phyloP scores from a whole-genome alignment of 2,329 filamentous ascomycete genomes.

The Zalaria sp. region DNA sequence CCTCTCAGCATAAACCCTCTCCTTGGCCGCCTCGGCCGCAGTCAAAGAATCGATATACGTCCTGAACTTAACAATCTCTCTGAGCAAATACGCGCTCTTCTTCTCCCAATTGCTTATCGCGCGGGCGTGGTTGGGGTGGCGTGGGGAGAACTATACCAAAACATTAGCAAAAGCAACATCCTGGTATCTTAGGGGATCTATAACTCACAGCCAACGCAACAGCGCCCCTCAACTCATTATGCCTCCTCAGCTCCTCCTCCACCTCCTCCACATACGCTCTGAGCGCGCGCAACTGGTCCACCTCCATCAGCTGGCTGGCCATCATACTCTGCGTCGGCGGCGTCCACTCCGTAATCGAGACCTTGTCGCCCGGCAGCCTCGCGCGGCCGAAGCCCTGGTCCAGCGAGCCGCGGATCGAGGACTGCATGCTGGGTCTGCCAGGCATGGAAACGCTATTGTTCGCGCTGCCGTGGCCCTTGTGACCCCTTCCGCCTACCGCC shows the following conservation, averaged over 20 bases:
- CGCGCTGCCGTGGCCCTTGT: constrained; percentile 8
- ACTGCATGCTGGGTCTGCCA: constrained; percentile 20
- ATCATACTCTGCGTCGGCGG: constrained; percentile 86
- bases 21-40: constrained; percentile 54
- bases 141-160: constrained; percentile 53
- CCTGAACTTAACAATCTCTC: constrained; percentile 91
- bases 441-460: constrained; percentile 9
- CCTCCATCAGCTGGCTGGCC: constrained; percentile 61
- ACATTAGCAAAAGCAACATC: constrained; percentile 4
- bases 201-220: constrained; percentile 64
- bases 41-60: constrained; percentile 84
- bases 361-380: constrained; percentile 71
- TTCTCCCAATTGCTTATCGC: constrained; percentile 96
- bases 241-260: constrained; percentile 69
- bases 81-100: constrained; percentile 79
- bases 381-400: constrained; percentile 43
- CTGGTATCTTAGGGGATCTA: neutral
- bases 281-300: constrained; percentile 66
- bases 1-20: constrained; percentile 39
- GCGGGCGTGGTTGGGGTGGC: constrained; percentile 64
- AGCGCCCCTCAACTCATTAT: constrained; percentile 75
- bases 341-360: constrained; percentile 74
- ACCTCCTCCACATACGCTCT: constrained; percentile 70
- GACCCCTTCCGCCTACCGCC: constrained; percentile 6
- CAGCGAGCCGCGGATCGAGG: constrained; percentile 44